phyloP scores from a whole-genome alignment of 768 basidiomycete genomes.

The Panaeolus papilionaceus region DNA sequence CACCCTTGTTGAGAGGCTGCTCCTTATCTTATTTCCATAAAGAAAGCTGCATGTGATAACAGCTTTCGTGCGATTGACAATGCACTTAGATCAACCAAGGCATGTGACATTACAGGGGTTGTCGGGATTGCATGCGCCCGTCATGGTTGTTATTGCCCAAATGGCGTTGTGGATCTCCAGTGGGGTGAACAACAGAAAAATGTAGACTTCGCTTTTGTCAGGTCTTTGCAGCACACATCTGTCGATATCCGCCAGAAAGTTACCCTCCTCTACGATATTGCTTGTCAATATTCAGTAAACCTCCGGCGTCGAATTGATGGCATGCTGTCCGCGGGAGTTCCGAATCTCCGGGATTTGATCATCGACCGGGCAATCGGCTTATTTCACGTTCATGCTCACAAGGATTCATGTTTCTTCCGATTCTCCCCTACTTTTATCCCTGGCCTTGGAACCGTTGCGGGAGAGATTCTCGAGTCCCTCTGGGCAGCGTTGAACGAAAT shows the following conservation, averaged over 20 bases:
- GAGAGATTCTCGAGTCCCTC: constrained; percentile 12
- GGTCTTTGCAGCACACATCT: constrained; percentile 16
- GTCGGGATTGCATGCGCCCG: constrained; percentile 23
- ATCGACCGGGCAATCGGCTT: constrained; percentile 28
- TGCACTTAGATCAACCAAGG: constrained; percentile 12
- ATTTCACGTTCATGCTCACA: constrained; percentile 35
- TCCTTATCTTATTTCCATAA: too few relatives aligned
- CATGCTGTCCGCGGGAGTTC: background rate
- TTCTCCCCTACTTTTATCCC: constrained; percentile 30
- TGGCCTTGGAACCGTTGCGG: constrained; percentile 14
- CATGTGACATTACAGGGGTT: constrained; percentile 18
- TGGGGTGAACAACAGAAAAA: constrained; percentile 31
- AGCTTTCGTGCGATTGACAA: constrained; percentile 15
- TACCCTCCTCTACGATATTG: constrained; percentile 21
- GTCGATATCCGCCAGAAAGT: constrained; percentile 5
- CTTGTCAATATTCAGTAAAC: constrained; percentile 22
- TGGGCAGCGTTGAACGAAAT: constrained; percentile 2
- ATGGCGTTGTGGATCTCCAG: constrained; percentile 25
- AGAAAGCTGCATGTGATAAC: constrained; percentile 19
- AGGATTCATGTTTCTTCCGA: constrained; percentile 31
- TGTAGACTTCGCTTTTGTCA: constrained; percentile 25
- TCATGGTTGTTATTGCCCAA: constrained; percentile 26
- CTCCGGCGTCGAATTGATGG: background rate
- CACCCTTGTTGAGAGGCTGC: too few relatives aligned
- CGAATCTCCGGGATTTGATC: background rate